Percentiles rank a stretch among this genome's conserved stretches.
Evolutionary conservation across 2,329 filamentous ascomycete genomes (phyloP).

Genomic region (Hymenoscyphus infarciens): DNA sequence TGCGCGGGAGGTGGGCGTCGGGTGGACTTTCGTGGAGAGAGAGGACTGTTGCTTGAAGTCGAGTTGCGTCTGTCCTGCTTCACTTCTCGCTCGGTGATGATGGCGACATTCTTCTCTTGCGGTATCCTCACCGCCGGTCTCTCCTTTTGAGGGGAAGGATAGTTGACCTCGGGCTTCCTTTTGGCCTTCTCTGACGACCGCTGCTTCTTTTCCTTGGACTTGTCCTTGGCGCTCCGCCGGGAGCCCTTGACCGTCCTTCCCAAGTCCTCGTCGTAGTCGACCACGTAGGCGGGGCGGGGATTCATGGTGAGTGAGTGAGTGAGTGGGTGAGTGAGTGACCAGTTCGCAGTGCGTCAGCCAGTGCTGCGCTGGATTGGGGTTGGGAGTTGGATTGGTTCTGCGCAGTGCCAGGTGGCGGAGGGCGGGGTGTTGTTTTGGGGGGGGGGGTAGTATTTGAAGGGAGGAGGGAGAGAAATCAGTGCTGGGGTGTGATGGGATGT

Average conservation of each 20-base stretch:
- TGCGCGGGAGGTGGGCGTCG: constrained; percentile 23
- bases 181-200: constrained; percentile 12
- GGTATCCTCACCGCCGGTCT: constrained; percentile 6
- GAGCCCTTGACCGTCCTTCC: constrained; percentile 25
- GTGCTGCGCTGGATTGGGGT: not conserved
- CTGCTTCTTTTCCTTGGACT: constrained; percentile 21
- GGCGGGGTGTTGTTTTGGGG: constrained; percentile 11
- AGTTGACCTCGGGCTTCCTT: constrained; percentile 16
- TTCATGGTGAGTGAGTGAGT: too few relatives aligned
- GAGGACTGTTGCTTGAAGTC: constrained; percentile 19
- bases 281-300: constrained; percentile 28
- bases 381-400: constrained; percentile 2
- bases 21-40: constrained; percentile 24
- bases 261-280: constrained; percentile 29
- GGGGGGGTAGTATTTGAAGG: not conserved
- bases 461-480: not conserved
- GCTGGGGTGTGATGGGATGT: constrained; percentile 12
- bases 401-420: constrained; percentile 20
- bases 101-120: constrained; percentile 16
- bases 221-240: constrained; percentile 25
- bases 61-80: constrained; percentile 30
- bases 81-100: constrained; percentile 20
- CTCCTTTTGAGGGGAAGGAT: constrained; percentile 12
- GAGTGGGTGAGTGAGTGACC: too few relatives aligned
- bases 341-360: constrained; percentile 5